Conservation (phyloP, 2,329 filamentous ascomycete species). For the Cyclaneusma minus region DNA sequence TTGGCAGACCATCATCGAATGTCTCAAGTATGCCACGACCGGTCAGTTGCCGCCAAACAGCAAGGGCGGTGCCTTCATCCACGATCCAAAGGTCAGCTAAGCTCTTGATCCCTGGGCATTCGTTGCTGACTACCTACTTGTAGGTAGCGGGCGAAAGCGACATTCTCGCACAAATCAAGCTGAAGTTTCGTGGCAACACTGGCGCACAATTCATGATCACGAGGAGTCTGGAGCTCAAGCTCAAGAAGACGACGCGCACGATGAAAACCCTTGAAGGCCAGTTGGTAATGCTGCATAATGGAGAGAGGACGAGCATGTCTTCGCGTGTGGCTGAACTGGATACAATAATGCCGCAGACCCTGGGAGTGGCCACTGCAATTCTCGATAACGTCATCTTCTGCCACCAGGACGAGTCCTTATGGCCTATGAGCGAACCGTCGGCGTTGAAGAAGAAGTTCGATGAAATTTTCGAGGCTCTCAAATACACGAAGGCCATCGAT, state of each 20-base stretch:
- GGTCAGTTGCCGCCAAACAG: constrained; percentile 83
- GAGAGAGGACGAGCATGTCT: constrained; percentile 66
- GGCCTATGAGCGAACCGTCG: constrained; percentile 83
- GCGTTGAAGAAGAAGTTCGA: constrained; percentile 89
- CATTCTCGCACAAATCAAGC: constrained; percentile 78
- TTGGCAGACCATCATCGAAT: constrained; percentile 82
- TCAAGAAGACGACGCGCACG: constrained; percentile 63
- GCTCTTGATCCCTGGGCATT: neutral
- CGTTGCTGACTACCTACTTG: constrained; percentile 4
- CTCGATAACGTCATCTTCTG: constrained; percentile 96
- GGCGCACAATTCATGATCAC: constrained; percentile 70
- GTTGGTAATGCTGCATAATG: constrained; percentile 60
- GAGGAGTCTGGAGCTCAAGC: constrained; percentile 68
- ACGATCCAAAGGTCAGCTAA: constrained; percentile 69
- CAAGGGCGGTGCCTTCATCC: constrained; percentile 82
- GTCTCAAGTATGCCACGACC: constrained; percentile 93
- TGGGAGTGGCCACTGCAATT: constrained; percentile 81
- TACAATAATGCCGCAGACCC: constrained; percentile 64
- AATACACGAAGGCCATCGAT: constrained; percentile 94
- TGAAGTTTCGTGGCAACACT: constrained; percentile 69
- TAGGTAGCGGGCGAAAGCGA: constrained; percentile 72
- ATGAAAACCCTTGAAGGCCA: constrained; percentile 78
- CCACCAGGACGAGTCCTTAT: constrained; percentile 93
- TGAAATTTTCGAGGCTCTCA: constrained; percentile 92
- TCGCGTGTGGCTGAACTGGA: constrained; percentile 71